Conservation (phyloP, 2,329 filamentous ascomycete genomes). For the Hawksworthiomyces lignivorus region DNA sequence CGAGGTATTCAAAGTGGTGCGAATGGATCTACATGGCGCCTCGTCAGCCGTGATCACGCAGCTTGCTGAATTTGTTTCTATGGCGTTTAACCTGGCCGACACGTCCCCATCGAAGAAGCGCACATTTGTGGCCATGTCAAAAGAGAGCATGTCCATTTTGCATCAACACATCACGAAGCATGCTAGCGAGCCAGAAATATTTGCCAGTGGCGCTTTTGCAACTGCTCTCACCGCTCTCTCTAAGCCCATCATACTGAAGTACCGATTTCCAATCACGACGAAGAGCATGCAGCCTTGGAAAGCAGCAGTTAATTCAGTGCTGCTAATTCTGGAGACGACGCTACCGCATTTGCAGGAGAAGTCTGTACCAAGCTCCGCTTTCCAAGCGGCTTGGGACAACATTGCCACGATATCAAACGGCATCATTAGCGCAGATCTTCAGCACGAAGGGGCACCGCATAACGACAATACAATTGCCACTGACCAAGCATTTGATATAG, state of each 20-base stretch:
- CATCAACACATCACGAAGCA: conserved; percentile 53
- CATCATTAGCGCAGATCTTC: conserved; percentile 60
- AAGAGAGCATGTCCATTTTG: conserved; percentile 67
- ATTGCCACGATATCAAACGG: conserved; percentile 59
- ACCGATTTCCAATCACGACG: conserved; percentile 64
- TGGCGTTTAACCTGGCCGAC: conserved; percentile 52
- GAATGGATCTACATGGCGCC: conserved; percentile 56
- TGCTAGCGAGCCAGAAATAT: conserved; percentile 57
- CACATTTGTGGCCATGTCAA: conserved; percentile 85
- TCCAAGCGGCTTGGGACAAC: conserved; percentile 60
- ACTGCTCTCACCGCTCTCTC: conserved; percentile 59
- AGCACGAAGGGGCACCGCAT: conserved; percentile 34
- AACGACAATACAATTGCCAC: conserved; percentile 36
- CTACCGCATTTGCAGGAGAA: conserved; percentile 51
- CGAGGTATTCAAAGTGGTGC: conserved; percentile 58
- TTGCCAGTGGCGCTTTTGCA: conserved; percentile 58
- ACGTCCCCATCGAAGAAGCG: conserved; percentile 39
- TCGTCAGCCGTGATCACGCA: conserved; percentile 61
- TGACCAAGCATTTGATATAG: conserved; percentile 78
- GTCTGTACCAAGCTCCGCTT: conserved; percentile 35
- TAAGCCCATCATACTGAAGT: conserved; percentile 69
- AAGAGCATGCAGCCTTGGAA: conserved; percentile 71
- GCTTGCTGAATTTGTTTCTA: conserved; percentile 60
- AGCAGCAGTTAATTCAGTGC: conserved; percentile 62
- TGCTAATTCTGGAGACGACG: conserved; percentile 60